Conservation (phyloP, 257 asterid species). For the Capsicum rhomboideum region DNA sequence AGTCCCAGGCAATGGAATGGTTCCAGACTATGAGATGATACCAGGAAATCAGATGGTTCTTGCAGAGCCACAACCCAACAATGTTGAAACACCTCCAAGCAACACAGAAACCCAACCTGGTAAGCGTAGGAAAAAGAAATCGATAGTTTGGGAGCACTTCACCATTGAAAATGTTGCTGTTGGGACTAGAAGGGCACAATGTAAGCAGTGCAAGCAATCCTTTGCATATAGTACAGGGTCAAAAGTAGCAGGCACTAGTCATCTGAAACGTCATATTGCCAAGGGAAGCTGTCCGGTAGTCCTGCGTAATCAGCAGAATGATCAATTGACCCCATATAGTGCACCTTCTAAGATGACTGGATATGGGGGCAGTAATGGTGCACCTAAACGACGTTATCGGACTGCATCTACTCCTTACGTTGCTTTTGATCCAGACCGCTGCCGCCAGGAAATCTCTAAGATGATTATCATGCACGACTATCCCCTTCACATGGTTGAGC, state of each 20-base stretch:
- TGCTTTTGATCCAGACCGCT: constrained; percentile 70
- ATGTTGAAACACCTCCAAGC: constrained; percentile 21
- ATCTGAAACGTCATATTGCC: constrained; percentile 94
- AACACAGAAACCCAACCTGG: constrained; percentile 14
- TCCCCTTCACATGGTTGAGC: constrained; percentile 95
- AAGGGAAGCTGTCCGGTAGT: constrained; percentile 85
- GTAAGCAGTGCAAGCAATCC: constrained; percentile 96
- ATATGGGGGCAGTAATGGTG: constrained; percentile 22
- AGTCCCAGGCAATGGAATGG: neutral
- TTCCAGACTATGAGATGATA: neutral
- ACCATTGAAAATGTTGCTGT: constrained; percentile 70
- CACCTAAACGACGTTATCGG: constrained; percentile 67
- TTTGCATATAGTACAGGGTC: constrained; percentile 95
- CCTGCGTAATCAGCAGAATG: constrained; percentile 32
- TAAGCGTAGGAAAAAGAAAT: constrained; percentile 83
- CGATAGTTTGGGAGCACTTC: constrained; percentile 97
- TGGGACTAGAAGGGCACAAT: constrained; percentile 82
- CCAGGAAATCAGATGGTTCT: constrained; percentile 25
- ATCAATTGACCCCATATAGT: constrained; percentile 34
- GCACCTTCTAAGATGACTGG: constrained; percentile 64
- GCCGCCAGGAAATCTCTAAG: constrained; percentile 77
- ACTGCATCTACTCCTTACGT: constrained; percentile 47
- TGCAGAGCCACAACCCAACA: constrained; percentile 37
- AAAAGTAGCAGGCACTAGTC: constrained; percentile 97
- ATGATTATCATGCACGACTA: constrained; percentile 96